Conservation (phyloP, 23 red algal species). For the Gracilaria domingensis region DNA sequence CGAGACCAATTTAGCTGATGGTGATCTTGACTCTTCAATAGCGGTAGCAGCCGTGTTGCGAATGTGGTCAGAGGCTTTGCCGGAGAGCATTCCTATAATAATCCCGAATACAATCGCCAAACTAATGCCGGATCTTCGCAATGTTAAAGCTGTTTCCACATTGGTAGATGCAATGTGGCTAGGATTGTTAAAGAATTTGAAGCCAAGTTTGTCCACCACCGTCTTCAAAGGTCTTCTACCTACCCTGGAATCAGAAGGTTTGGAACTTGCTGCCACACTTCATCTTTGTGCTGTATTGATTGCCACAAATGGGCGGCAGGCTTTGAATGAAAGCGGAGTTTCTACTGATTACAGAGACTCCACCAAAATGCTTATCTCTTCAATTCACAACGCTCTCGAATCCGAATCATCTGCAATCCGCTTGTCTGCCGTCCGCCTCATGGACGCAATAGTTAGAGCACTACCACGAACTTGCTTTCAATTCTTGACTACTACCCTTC, state of each 20-base stretch:
- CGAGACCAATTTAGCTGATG: slow-evolving; percentile 38
- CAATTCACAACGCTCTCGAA: slow-evolving; percentile 51
- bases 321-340: slow-evolving; percentile 58
- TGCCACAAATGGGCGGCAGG: slow-evolving; percentile 44
- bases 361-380: slow-evolving; percentile 32
- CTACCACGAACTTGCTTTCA: slow-evolving; percentile 49
- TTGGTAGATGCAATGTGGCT: slow-evolving; percentile 75
- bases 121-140: slow-evolving; percentile 31
- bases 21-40: slow-evolving; percentile 59
- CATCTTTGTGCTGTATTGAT: slow-evolving; percentile 53
- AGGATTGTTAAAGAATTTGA: slow-evolving; percentile 69
- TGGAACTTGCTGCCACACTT: slow-evolving; percentile 42
- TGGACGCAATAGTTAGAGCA: slow-evolving; percentile 40
- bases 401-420: slow-evolving; percentile 34
- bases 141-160: slow-evolving; percentile 30
- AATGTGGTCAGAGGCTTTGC: slow-evolving; percentile 71
- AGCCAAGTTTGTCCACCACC: slow-evolving; percentile 51
- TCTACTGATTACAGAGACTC: slow-evolving; percentile 43
- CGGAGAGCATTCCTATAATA: slow-evolving; percentile 35
- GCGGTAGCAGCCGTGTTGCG: slow-evolving; percentile 65
- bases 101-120: slow-evolving; percentile 43
- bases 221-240: slow-evolving; percentile 63
- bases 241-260: slow-evolving; percentile 23
- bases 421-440: slow-evolving; percentile 32
- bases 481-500: slow-evolving; percentile 56